Percentiles rank a stretch among this genome's conserved stretches.
phyloP scores from a whole-genome alignment of 805 yeast genomes.

The Schwanniomyces polymorphus region DNA sequence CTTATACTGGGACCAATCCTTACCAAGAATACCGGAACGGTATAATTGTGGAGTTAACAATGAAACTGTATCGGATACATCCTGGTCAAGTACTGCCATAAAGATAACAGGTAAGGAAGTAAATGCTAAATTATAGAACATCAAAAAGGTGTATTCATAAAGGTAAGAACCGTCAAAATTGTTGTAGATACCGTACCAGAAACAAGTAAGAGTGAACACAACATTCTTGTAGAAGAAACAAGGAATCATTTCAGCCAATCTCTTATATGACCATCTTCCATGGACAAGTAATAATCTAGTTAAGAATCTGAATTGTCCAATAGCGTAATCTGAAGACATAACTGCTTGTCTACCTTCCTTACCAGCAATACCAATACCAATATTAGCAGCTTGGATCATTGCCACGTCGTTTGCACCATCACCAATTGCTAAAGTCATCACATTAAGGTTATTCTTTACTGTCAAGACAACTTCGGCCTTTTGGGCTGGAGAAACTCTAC shows the following conservation, averaged over 20 bases:
- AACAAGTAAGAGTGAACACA: constrained; percentile 68
- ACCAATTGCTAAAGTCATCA: constrained; percentile 80
- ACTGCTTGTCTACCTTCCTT: constrained; percentile 87
- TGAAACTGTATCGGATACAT: constrained; percentile 64
- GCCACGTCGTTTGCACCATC: constrained; percentile 89
- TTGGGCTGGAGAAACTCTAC: constrained; percentile 83
- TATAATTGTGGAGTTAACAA: constrained; percentile 71
- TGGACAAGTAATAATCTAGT: constrained; percentile 68
- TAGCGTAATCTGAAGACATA: constrained; percentile 81
- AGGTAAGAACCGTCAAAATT: constrained; percentile 75
- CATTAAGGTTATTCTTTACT: constrained; percentile 63
- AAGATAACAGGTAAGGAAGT: constrained; percentile 78
- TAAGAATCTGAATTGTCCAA: constrained; percentile 75
- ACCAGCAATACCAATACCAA: constrained; percentile 86
- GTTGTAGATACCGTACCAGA: constrained; percentile 73
- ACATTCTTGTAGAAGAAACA: constrained; percentile 78
- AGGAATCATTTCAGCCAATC: constrained; percentile 77
- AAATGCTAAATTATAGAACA: constrained; percentile 78
- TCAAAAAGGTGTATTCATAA: constrained; percentile 74
- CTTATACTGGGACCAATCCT: constrained; percentile 60
- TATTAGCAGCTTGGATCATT: constrained; percentile 83
- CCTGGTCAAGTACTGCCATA: constrained; percentile 74
- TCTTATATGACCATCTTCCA: constrained; percentile 80
- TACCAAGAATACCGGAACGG: constrained; percentile 62
- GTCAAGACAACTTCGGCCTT: constrained; percentile 72